Evolutionary conservation across 2,329 filamentous ascomycete genomes (phyloP).

Genomic region (Cercospora sojina): DNA sequence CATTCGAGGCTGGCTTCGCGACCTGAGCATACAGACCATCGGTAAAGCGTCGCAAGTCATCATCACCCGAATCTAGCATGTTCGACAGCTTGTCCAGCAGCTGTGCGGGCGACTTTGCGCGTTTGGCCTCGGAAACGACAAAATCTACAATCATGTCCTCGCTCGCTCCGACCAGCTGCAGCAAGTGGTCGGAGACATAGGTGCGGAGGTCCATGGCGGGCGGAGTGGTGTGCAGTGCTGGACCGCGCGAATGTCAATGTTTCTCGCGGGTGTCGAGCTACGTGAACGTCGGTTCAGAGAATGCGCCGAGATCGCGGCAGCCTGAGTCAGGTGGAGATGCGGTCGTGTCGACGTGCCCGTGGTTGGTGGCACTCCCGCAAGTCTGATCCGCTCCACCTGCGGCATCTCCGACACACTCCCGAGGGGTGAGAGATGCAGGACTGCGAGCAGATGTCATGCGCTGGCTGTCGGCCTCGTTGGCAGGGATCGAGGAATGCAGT

Average conservation of each 20-base stretch:
- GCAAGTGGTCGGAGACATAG: slow-evolving; percentile 51
- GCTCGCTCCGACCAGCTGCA: slow-evolving; percentile 55
- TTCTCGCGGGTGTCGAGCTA: background rate
- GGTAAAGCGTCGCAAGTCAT: slow-evolving; percentile 50
- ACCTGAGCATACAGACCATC: slow-evolving; percentile 46
- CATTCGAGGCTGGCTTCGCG: slow-evolving; percentile 31
- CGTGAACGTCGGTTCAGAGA: background rate
- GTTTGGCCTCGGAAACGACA: slow-evolving; percentile 54
- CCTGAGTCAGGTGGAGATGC: background rate
- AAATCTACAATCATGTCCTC: slow-evolving; percentile 59
- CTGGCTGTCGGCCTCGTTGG: background rate
- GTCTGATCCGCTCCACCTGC: background rate
- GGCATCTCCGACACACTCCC: background rate
- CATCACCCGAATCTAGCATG: slow-evolving; percentile 52
- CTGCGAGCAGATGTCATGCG: background rate
- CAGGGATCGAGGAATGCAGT: background rate
- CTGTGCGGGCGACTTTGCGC: slow-evolving; percentile 49
- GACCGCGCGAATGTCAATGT: background rate
- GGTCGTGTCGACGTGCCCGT: background rate
- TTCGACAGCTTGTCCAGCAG: slow-evolving; percentile 53
- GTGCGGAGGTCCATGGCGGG: slow-evolving; percentile 37
- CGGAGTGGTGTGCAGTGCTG: background rate
- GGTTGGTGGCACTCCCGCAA: background rate
- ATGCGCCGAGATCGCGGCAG: background rate
- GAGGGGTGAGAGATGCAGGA: background rate